Base-by-base conservation (phyloP, 345 rosid species). In the Gossypium longicalyx region DNA sequence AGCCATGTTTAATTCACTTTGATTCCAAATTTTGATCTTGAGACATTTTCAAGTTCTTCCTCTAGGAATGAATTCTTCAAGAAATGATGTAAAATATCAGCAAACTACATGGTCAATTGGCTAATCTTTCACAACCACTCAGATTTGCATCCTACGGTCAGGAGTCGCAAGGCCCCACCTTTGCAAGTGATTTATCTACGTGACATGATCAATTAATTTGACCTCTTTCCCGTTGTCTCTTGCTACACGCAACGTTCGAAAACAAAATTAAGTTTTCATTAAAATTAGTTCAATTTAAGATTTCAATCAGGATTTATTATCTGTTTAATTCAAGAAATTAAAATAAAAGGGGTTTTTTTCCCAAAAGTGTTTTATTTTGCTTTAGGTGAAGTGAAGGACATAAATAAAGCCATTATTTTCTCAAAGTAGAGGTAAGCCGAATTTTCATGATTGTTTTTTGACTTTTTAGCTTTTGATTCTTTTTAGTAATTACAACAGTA, bases 371-470 rank as follows among this genome's bases (percentile, higher is more conserved):
- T 53, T 53, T 49, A 17, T 7, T 20, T 63, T 34, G 13, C 44
- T 16, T 44, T 62, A 6, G 45, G 19, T 62, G 41, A 34, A 4
- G 38, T 34, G 38, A 62, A 34, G 47, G 47, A 38, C 48, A 17
- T 63, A 34, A 5, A 34, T 34, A 63, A 63, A 63, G 48, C 68
- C 48, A 64, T 41, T 17, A 3, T 64, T 38, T 64, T 64, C 68
- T 17, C 48, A 41, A 38, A 63, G 68, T 12, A 38, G 68, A 52
- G 54, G 71, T 67, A 23, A 19, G 70, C 34, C 63, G 71, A 68
- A 25, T 8, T 68, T 49, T 47, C 22, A 4, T 48, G 44, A 23
- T 65, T 19, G 17, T 13, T 5, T n/a, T 65, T 19, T 43, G 27
- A 44, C 70, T 65, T 65, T 19, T 20, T 43, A 20, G 29, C 66